Percentiles rank a stretch among this genome's conserved stretches.
These are phyloP conservation scores for Neofusicoccum umdonicola DNA, from an alignment of 2,329 filamentous ascomycete species.

Conservation along the genomic window DNA sequence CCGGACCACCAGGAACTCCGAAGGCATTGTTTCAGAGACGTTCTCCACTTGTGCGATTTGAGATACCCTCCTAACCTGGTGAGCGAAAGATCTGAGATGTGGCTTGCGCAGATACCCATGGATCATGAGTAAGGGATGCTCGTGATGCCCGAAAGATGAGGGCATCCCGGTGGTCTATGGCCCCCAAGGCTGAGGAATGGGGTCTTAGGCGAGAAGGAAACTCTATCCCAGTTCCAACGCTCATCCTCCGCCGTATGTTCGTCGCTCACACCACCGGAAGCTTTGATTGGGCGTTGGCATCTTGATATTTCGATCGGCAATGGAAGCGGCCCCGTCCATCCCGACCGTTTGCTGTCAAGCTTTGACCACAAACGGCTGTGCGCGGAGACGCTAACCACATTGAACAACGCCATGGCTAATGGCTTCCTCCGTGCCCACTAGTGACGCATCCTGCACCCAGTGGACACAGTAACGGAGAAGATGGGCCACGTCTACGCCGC, in stretches of 20 bases:
- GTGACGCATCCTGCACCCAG: not conserved
- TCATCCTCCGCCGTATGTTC: not conserved
- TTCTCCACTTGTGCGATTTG: not conserved
- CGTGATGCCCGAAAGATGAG: not conserved
- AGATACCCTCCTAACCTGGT: not conserved
- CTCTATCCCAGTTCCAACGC: not conserved
- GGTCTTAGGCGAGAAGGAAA: not conserved
- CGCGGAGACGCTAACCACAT: not conserved
- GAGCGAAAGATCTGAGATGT: not conserved
- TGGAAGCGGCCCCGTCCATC: not conserved
- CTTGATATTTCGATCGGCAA: not conserved
- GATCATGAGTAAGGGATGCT: not conserved
- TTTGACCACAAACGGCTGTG: not conserved
- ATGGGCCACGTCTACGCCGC: not conserved
- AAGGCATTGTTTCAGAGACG: not conserved
- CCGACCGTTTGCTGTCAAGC: slow-evolving; percentile 4
- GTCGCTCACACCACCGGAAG: not conserved
- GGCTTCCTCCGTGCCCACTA: not conserved
- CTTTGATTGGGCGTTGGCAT: not conserved
- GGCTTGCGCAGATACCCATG: not conserved
- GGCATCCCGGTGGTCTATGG: not conserved
- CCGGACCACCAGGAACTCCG: not conserved
- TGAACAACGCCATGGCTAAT: not conserved
- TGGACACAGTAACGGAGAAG: not conserved
- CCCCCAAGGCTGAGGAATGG: not conserved